Base-by-base conservation (phyloP, 768 basidiomycete genomes). In the Auricularia heimuer region DNA sequence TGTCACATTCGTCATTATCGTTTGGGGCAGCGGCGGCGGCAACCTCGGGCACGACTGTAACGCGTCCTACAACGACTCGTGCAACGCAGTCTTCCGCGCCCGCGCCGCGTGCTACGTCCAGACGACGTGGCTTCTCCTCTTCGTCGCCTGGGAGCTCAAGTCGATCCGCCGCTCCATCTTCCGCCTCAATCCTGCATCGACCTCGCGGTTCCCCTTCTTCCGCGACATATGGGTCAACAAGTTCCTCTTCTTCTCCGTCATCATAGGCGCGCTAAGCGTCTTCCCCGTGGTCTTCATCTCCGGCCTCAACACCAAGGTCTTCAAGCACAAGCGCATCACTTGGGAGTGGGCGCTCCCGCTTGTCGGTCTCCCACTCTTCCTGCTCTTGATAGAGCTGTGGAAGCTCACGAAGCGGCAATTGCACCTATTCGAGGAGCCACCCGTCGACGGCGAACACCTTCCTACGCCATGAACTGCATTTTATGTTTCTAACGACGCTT, bases 281-380 rank as follows among this genome's bases (percentile, higher is more conserved):
- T 69, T 75, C 24, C 72, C 68, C 68, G 73, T 71, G 45, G 72
- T 73, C 18, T 54, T 74, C 69, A 77, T 78, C 47, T 73, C 73
- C n/a, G 67, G 65, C 1, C 70, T 75, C 64, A 74, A 74, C 69
- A 65, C 69, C 60, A 65, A 70, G 61, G 76, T 75, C 24, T 77
- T 79, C 73, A 70, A 75, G 21, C 69, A 77, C 62, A 66, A 65
- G 3, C 63, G 71, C 1, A 69, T 77, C 51, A 69, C 68, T 10
- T 77, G 74, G 78, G 77, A 74, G 67, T 78, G 77, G 77, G 76
- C 75, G 12, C 68, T 76, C 24, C 56, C 56, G 12, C 24, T 60
- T 18, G 56, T 29, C 63, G 70, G 77, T 21, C 72, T 74, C 64
- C 70, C 71, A 18, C n/a, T 71, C 60, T 75, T 70, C 67, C 8